Percentiles rank a stretch among this genome's conserved stretches.
These are phyloP conservation scores for Dioscorea dumetorum DNA, from an alignment of 106 monocot species.

Conservation along the genomic window DNA sequence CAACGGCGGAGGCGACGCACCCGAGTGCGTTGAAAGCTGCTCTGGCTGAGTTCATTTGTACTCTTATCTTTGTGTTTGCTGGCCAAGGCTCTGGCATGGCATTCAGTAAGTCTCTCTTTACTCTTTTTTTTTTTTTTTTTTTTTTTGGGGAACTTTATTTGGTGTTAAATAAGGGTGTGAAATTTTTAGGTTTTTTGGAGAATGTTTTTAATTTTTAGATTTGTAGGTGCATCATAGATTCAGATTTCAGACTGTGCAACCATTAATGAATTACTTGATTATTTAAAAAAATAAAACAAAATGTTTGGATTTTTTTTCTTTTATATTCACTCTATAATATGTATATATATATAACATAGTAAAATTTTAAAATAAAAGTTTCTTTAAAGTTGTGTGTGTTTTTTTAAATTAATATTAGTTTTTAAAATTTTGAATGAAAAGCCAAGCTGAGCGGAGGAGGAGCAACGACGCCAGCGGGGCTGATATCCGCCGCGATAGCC, in stretches of 20 bases:
- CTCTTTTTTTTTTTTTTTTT: neutral
- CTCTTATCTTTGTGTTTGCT: slow-evolving; percentile 43
- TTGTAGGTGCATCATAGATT: too few species aligned
- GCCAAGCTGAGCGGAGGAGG: slow-evolving; percentile 30
- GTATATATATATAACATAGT: too few species aligned
- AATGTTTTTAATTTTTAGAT: too few species aligned
- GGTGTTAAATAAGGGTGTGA: too few species aligned
- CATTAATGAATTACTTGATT: neutral
- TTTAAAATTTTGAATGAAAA: neutral
- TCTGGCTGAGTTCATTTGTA: slow-evolving; percentile 41
- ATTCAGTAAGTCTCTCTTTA: slow-evolving; percentile 10
- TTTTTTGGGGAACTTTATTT: too few species aligned
- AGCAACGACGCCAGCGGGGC: slow-evolving; percentile 23
- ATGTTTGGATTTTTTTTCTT: neutral
- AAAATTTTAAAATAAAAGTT: too few species aligned
- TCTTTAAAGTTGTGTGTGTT: too few species aligned
- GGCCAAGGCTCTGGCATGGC: slow-evolving; percentile 44
- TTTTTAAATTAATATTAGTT: too few species aligned
- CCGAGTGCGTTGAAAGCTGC: slow-evolving; percentile 27
- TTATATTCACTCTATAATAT: too few species aligned
- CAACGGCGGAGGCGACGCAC: slow-evolving; percentile 11
- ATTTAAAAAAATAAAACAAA: neutral
- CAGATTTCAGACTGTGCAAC: too few species aligned
- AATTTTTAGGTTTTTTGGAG: too few species aligned
- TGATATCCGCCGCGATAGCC: slow-evolving; percentile 23